Conservation (phyloP, 2,329 filamentous ascomycete genomes). For the Penicillium sp. region DNA sequence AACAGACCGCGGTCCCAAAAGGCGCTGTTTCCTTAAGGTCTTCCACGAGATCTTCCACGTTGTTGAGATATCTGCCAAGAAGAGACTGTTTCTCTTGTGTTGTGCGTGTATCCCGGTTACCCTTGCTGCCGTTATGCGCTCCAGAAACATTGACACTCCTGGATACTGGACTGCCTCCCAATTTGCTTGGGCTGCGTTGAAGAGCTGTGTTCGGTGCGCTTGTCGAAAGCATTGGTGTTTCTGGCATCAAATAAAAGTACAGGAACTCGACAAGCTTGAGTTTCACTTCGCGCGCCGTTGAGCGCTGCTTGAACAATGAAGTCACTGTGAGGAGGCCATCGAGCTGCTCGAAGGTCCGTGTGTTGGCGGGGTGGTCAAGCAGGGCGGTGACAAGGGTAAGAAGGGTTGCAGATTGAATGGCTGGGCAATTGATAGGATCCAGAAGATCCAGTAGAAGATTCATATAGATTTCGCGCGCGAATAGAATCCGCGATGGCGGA, state of each 20-base stretch:
- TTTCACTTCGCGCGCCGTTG: conserved; percentile 86
- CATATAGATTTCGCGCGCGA: conserved; percentile 91
- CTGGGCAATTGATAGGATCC: conserved; percentile 87
- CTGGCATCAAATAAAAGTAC: conserved; percentile 98
- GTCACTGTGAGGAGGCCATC: conserved; percentile 92
- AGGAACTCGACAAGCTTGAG: conserved; percentile 96
- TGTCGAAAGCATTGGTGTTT: conserved; percentile 58
- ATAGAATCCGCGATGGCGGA: conserved; percentile 84
- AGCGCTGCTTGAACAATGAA: conserved; percentile 86
- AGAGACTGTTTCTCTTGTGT: conserved; percentile 83
- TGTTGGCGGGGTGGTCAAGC: conserved; percentile 84
- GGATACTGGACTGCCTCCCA: conserved; percentile 63
- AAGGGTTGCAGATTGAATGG: conserved; percentile 87
- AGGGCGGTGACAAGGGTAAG: conserved; percentile 89
- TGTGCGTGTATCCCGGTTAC: conserved; percentile 58
- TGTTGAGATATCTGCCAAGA: conserved; percentile 76
- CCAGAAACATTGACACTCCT: conserved; percentile 41
- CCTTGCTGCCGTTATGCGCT: conserved; percentile 31
- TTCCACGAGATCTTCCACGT: conserved; percentile 82
- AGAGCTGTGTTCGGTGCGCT: conserved; percentile 50
- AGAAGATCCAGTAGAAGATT: conserved; percentile 94
- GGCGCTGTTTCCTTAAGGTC: conserved; percentile 81
- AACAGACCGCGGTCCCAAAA: conserved; percentile 62
- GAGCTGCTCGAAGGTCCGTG: conserved; percentile 86
- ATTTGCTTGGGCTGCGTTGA: conserved; percentile 72